Evolutionary conservation across 768 basidiomycete genomes (phyloP).

Genomic region (Antrodiella citrinella): DNA sequence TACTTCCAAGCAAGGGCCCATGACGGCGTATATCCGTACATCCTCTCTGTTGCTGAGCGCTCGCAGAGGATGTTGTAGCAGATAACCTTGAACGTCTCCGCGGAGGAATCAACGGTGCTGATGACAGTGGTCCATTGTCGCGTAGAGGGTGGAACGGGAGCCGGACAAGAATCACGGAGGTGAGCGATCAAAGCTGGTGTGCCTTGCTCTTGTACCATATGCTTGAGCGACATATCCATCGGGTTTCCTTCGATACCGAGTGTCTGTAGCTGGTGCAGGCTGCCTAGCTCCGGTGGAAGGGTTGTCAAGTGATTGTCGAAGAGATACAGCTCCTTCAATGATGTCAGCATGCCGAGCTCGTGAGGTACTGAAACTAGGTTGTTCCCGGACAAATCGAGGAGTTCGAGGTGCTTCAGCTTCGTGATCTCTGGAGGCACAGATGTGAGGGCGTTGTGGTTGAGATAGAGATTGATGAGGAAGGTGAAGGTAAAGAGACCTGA

Average conservation of each 20-base stretch:
- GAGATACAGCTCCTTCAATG: conserved; percentile 84
- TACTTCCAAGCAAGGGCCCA: conserved; percentile 98
- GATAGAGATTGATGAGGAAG: conserved; percentile 92
- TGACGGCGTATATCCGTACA: conserved; percentile 94
- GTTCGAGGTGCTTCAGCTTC: conserved; percentile 74
- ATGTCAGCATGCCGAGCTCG: conserved; percentile 85
- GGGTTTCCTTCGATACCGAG: conserved; percentile 98
- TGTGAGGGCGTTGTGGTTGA: conserved; percentile 88
- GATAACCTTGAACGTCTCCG: conserved; percentile 74
- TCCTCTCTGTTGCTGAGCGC: conserved; percentile 73
- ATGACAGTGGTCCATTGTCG: conserved; percentile 69
- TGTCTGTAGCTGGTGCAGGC: conserved; percentile 84
- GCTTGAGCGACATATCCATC: conserved; percentile 66
- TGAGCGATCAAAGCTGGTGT: conserved; percentile 80
- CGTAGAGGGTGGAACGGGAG: conserved; percentile 71
- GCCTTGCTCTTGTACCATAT: conserved; percentile 90
- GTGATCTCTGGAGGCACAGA: conserved; percentile 77
- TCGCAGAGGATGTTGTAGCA: conserved; percentile 96
- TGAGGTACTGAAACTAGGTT: conserved; percentile 67
- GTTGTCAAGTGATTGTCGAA: conserved; percentile 93
- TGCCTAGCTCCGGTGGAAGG: conserved; percentile 83
- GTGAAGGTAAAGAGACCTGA: conserved; percentile 78
- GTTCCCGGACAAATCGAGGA: conserved; percentile 91
- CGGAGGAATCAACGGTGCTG: conserved; percentile 48
- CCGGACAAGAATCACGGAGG: conserved; percentile 89